Evolutionary conservation across 2,329 filamentous ascomycete genomes (phyloP).

Genomic region (Sporothrix phasma): DNA sequence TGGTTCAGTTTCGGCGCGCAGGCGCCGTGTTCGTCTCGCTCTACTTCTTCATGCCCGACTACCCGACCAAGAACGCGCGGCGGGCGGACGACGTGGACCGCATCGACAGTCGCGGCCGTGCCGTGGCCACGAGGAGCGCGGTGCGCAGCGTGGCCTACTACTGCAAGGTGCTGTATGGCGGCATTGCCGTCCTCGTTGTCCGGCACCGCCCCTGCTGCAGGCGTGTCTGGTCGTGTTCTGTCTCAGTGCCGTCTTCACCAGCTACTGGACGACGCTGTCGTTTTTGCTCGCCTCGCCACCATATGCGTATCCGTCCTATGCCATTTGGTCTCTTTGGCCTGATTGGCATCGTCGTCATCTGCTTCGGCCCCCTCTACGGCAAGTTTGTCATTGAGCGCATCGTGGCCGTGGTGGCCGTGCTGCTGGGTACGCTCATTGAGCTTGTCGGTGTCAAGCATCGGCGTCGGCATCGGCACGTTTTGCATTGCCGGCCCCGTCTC

Average conservation of each 20-base stretch:
- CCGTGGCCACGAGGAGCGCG: background rate
- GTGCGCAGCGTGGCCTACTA: constrained; percentile 41
- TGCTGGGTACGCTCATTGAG: constrained; percentile 50
- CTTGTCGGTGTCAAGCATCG: constrained; percentile 54
- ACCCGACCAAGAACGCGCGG: constrained; percentile 59
- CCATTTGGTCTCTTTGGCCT: constrained; percentile 71
- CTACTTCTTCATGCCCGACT: constrained; percentile 70
- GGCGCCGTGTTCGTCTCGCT: constrained; percentile 55
- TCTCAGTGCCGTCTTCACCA: constrained; percentile 40
- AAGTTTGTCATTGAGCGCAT: constrained; percentile 60
- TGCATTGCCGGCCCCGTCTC: constrained; percentile 62
- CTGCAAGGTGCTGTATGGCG: constrained; percentile 52
- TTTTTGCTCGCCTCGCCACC: constrained; percentile 64
- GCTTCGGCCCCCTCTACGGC: constrained; percentile 59
- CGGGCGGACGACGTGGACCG: background rate
- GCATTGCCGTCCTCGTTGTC: constrained; percentile 56
- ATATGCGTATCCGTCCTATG: constrained; percentile 55
- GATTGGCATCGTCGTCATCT: constrained; percentile 62
- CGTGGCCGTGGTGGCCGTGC: constrained; percentile 55
- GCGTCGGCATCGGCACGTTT: constrained; percentile 57
- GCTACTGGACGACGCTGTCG: constrained; percentile 57
- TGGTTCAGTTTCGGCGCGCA: constrained; percentile 68
- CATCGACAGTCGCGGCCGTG: background rate
- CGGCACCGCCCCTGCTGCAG: constrained; percentile 59
- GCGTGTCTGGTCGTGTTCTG: constrained; percentile 57